Evolutionary conservation across 805 yeast species (phyloP).

Genomic region (Millerozyma acaciae): DNA sequence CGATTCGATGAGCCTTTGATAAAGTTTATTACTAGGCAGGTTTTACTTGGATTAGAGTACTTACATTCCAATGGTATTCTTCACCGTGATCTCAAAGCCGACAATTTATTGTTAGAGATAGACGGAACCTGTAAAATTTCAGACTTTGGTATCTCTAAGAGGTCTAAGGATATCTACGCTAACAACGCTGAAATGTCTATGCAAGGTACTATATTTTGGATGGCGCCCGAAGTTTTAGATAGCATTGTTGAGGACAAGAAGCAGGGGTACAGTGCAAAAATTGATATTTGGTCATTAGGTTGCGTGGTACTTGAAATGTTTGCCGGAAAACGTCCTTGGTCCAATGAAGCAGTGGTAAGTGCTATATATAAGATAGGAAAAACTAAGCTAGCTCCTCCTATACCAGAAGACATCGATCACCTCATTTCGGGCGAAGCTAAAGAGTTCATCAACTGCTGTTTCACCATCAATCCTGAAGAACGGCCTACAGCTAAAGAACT

Average conservation of each 20-base stretch:
- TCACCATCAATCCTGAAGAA: conserved; percentile 66
- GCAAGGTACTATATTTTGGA: conserved; percentile 99
- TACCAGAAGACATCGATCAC: conserved; percentile 80
- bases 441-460: conserved; percentile 72
- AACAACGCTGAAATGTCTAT: conserved; percentile 94
- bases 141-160: conserved; percentile 94
- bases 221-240: conserved; percentile 99
- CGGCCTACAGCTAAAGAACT: conserved; percentile 83
- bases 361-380: conserved; percentile 89
- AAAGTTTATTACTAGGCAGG: conserved; percentile 70
- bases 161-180: conserved; percentile 69
- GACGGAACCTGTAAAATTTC: conserved; percentile 95
- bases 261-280: conserved; percentile 95
- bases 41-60: conserved; percentile 80
- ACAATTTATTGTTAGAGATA: conserved; percentile 78
- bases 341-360: conserved; percentile 88
- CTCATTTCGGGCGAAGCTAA: conserved; percentile 62
- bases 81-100: conserved; percentile 94
- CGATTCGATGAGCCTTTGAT: conserved; percentile 77
- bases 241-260: conserved; percentile 66
- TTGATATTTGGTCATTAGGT: conserved; percentile 97
- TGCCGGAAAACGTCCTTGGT: conserved; percentile 98
- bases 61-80: conserved; percentile 82
- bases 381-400: conserved; percentile 88
- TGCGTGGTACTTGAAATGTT: conserved; percentile 97